Base-by-base conservation (phyloP, 306 rosid species). In the Cicer cuneatum region DNA sequence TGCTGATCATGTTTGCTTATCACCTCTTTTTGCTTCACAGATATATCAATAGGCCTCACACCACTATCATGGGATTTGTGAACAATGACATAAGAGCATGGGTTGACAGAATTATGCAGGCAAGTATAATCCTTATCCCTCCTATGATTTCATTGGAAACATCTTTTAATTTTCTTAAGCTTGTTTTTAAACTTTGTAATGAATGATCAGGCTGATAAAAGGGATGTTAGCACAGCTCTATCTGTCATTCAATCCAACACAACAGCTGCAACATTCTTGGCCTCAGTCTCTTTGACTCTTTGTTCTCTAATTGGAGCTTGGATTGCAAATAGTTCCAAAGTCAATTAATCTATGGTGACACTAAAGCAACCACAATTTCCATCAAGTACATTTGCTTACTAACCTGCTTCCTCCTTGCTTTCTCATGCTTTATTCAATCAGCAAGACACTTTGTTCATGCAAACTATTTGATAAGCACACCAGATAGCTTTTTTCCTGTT, bases 31-130 rank as follows among this genome's bases (percentile, higher is more conserved):
- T 92, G 39, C 92, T 92, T 52, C 59, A 85, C 82, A 85, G 88
- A 75, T 92, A 83, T 48, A 71, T 90, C 53, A 71, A 81, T 51
- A 62, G 10, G 24, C 96, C 97, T 67, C 92, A 92, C 81, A 82
- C 85, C 8, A 92, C 97, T 8, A 87, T 74, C 84, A 64, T 88
- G 83, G 97, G 97, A 39, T 88, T 85, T 74, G 93, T 90, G 71
- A 90, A 92, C 84, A 78, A 86, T 46, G 90, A 90, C 82, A 90
- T 84, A 45, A 85, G 63, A 81, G 85, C 85, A 35, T 92, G 97
- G 97, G 97, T 84, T 71, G 82, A 85, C 60, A 86, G 83, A 80
- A 80, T 90, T 60, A 89, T 90, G 96, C 82, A 85, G 96, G 96
- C 82, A 59, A 80, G 83, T 77, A 57, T 6, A 3, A 33, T 69